Evolutionary conservation across 169 alveolate species (phyloP).

Genomic region (Theileria annulata): DNA sequence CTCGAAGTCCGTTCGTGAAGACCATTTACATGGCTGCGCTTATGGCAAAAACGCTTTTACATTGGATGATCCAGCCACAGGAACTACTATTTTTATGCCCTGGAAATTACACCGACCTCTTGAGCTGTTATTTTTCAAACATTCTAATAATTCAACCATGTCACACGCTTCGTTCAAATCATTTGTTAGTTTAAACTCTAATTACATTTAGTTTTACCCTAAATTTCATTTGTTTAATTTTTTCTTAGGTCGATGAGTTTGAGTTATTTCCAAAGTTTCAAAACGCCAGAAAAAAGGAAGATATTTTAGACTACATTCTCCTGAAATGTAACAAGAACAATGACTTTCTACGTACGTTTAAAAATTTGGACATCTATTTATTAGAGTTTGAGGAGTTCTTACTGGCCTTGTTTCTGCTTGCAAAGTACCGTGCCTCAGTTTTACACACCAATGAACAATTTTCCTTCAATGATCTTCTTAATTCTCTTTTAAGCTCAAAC

Average conservation of each 20-base stretch:
- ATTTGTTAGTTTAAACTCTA: neutral
- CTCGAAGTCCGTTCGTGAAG: slow-evolving; percentile 39
- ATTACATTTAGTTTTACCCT: neutral
- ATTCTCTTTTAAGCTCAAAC: slow-evolving; percentile 6
- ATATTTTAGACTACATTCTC: slow-evolving; percentile 36
- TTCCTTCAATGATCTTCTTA: slow-evolving; percentile 49
- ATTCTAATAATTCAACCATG: slow-evolving; percentile 14
- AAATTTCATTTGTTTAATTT: neutral
- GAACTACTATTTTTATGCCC: slow-evolving; percentile 52
- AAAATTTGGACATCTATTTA: neutral
- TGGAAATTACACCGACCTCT: slow-evolving; percentile 56
- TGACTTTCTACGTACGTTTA: slow-evolving; percentile 33
- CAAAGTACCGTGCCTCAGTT: slow-evolving; percentile 57
- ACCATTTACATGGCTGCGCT: slow-evolving; percentile 29
- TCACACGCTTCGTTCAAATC: neutral
- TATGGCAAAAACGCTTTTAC: slow-evolving; percentile 57
- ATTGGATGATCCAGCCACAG: slow-evolving; percentile 40
- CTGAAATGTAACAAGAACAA: slow-evolving; percentile 3
- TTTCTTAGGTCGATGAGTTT: slow-evolving; percentile 31
- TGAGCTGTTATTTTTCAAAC: neutral
- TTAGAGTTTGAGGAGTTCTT: slow-evolving; percentile 55
- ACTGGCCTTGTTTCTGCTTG: slow-evolving; percentile 48
- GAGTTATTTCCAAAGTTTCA: slow-evolving; percentile 51
- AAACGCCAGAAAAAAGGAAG: slow-evolving; percentile 47
- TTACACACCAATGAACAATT: slow-evolving; percentile 54